Evolutionary conservation across 2,329 filamentous ascomycete genomes (phyloP), one percentile per base, ranked within the genome.

Genomic region (Trichothecium roseum): DNA sequence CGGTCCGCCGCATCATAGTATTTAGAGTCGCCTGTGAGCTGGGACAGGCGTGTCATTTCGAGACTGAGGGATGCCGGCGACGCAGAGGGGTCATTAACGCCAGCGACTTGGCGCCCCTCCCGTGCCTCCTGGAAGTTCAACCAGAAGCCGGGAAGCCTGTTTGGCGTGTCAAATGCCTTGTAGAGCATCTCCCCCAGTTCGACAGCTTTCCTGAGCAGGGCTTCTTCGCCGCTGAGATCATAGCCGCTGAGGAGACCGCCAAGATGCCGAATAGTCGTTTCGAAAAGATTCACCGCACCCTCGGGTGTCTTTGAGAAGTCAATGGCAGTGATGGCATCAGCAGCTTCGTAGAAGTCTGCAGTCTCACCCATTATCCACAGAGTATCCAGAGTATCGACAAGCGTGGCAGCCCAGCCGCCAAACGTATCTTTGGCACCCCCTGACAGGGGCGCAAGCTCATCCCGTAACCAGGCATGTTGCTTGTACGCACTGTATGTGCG

Each of bases 1-100:
- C 78, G 70, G 38, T 78, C 74, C 36, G 85, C 69, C 5, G 81
- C 83, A 51, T 87, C 82, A 52, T 78, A 84, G 57, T 82, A 87
- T 49, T 78, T 84, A 28, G 69, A 56, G 41, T 85, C 67, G 28
- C 72, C 72, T 0, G 82, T 84, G 31, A 86, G 57, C 51, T 85
- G 78, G 13, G 77, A 74, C 32, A 87, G 63, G 8, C 81, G 65
- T 4, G 78, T 83, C 49, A 87, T 83, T 50, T 87, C 82, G 45
- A 88, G 53, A 4, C 72, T 74, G 36, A 86, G 60, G 6, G 76
- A 80, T 4, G 74, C 76, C 30, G 74, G 57, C 44, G 38, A 43
- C 10, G 48, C 45, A 16, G 43, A 42, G 5, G 45, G 42, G 22
- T 46, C 46, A 36, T 43, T 40, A 3, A 66, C 49, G 47, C 71